These are phyloP conservation scores for Ceratocystis destructans DNA, from an alignment of 2,329 filamentous ascomycete genomes.

Conservation along the genomic window DNA sequence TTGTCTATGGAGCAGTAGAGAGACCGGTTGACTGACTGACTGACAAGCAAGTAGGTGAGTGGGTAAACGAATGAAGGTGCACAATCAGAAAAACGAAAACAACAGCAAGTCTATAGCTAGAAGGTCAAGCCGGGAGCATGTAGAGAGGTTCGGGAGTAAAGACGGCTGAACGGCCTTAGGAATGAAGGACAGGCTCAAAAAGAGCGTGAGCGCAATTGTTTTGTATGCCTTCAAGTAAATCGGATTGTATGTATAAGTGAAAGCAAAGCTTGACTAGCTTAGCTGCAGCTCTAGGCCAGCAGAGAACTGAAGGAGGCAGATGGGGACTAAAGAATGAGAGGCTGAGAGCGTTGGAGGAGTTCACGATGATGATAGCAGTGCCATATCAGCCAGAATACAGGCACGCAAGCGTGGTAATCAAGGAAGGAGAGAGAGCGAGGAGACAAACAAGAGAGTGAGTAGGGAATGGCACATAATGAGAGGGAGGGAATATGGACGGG, in stretches of 20 bases:
- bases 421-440: slow-evolving; percentile 15
- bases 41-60: neutral
- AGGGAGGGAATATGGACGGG: neutral
- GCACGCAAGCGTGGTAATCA: slow-evolving; percentile 6
- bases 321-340: slow-evolving; percentile 6
- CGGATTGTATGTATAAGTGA: neutral
- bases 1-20: neutral
- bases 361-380: slow-evolving; percentile 6
- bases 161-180: neutral
- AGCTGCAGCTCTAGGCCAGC: slow-evolving; percentile 14
- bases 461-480: neutral
- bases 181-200: slow-evolving; percentile 5
- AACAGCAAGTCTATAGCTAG: neutral
- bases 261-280: neutral
- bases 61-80: neutral
- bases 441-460: neutral
- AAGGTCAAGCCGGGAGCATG: neutral
- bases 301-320: slow-evolving; percentile 9
- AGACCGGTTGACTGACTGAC: neutral
- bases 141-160: neutral
- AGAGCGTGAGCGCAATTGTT: neutral
- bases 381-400: slow-evolving; percentile 14
- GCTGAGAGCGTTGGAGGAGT: neutral
- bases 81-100: neutral
- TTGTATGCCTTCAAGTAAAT: neutral